phyloP scores from a whole-genome alignment of 1,284 basidiomycete species.

The Apiotrichum sp. region DNA sequence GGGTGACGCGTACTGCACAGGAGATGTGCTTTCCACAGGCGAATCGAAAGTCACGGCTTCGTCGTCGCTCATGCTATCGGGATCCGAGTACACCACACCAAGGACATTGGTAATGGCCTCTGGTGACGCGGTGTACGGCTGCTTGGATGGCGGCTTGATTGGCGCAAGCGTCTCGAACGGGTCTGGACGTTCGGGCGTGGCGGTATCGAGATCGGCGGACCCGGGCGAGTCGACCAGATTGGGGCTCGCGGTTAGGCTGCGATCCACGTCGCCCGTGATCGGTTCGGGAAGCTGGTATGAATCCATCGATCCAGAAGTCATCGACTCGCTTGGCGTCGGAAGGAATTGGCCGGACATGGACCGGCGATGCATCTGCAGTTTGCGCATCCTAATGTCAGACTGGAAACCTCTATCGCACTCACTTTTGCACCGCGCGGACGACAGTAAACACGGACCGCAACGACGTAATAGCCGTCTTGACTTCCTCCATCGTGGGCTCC shows the following conservation, averaged over 20 bases:
- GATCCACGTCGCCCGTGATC: constrained; percentile 2
- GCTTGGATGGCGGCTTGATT: constrained; percentile 4
- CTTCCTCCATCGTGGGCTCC: constrained; percentile 47
- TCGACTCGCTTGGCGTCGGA: background rate
- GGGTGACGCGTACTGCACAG: background rate
- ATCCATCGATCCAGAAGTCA: constrained; percentile 31
- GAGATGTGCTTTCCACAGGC: background rate
- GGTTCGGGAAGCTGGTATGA: constrained; percentile 31
- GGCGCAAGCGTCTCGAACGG: constrained; percentile 2
- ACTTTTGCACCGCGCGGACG: constrained; percentile 46
- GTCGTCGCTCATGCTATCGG: background rate
- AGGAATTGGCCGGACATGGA: background rate
- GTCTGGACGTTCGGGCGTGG: background rate
- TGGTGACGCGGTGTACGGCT: too few relatives aligned
- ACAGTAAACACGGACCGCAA: constrained; percentile 43
- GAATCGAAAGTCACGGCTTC: background rate
- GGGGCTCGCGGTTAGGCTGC: background rate
- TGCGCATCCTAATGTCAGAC: constrained; percentile 5
- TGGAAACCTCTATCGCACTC: background rate
- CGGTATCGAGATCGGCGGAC: background rate
- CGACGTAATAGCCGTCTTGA: constrained; percentile 42
- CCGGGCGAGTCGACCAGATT: constrained; percentile 8
- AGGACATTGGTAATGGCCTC: too few relatives aligned
- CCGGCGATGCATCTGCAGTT: constrained; percentile 1
- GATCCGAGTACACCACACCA: background rate